These are phyloP conservation scores for Malus fusca DNA, from an alignment of 306 rosid genomes.

Conservation along the genomic window DNA sequence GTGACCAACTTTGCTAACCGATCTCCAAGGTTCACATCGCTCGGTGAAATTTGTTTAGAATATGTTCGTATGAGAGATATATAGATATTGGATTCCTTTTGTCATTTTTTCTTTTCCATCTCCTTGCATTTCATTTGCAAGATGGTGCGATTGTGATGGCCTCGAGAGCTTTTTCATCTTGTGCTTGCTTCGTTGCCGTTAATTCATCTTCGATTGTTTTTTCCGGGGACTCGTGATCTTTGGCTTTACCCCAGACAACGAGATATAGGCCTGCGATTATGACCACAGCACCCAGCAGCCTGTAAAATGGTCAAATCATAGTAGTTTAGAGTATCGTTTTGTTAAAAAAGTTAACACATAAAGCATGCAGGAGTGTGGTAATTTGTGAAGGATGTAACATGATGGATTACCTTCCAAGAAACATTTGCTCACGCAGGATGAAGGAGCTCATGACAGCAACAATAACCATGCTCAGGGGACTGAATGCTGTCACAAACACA, in stretches of 20 bases:
- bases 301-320: conserved; percentile 15
- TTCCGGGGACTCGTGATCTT: conserved; percentile 33
- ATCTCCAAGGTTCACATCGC: neutral
- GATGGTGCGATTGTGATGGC: conserved; percentile 10
- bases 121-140: neutral
- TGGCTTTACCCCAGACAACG: conserved; percentile 83
- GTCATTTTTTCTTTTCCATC: neutral
- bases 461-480: conserved; percentile 66
- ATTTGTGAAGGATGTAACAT: neutral
- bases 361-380: neutral
- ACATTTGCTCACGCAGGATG: conserved; percentile 48
- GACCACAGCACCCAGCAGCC: conserved; percentile 60
- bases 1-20: neutral
- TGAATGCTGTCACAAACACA: conserved; percentile 82
- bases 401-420: conserved; percentile 62
- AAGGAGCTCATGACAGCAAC: conserved; percentile 73
- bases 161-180: conserved; percentile 28
- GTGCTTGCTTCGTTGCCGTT: conserved; percentile 15
- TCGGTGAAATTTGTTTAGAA: too few species aligned
- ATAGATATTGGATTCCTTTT: too few species aligned
- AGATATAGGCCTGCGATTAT: conserved; percentile 59
- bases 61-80: too few species aligned
- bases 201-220: conserved; percentile 19
- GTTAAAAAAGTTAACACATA: neutral
- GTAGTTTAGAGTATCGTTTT: neutral